phyloP scores from a whole-genome alignment of 352 stramenopile species.

The Phytophthora agathidicida region DNA sequence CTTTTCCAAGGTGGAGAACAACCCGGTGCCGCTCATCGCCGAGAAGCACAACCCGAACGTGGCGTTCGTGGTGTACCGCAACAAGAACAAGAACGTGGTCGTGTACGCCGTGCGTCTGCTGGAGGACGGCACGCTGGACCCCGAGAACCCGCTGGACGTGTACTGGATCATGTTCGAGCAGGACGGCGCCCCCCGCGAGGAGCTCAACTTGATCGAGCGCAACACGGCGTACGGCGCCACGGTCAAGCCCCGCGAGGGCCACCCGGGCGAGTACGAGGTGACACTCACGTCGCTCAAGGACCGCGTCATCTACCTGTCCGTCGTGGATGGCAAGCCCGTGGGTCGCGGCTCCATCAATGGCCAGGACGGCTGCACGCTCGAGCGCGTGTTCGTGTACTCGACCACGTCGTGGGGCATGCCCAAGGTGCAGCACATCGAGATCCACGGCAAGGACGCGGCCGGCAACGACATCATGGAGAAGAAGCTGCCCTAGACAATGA shows the following conservation, averaged over 20 bases:
- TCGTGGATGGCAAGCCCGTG: constrained; percentile 81
- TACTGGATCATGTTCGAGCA: constrained; percentile 93
- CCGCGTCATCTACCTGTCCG: constrained; percentile 71
- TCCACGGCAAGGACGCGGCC: constrained; percentile 73
- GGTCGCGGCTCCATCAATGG: constrained; percentile 78
- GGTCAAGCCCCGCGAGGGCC: constrained; percentile 72
- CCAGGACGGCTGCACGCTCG: constrained; percentile 66
- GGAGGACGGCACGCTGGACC: constrained; percentile 68
- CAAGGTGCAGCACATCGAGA: constrained; percentile 91
- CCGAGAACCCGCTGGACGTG: constrained; percentile 77
- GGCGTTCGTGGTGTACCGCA: constrained; percentile 88
- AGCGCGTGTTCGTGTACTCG: constrained; percentile 86
- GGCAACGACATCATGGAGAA: constrained; percentile 84
- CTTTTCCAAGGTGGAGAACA: constrained; percentile 90
- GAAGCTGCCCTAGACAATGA: constrained; percentile 68
- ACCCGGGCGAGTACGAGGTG: constrained; percentile 77
- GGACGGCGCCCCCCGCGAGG: constrained; percentile 75
- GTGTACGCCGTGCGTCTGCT: constrained; percentile 77
- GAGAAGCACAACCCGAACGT: constrained; percentile 81
- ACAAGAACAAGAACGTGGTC: constrained; percentile 92
- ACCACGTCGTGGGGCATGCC: constrained; percentile 88
- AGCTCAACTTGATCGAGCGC: constrained; percentile 89
- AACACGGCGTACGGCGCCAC: constrained; percentile 83
- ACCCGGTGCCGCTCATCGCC: constrained; percentile 75
- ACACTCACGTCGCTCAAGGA: constrained; percentile 87